Conservation (phyloP, 2,329 filamentous ascomycete species). For the Penicillium nordicum region DNA sequence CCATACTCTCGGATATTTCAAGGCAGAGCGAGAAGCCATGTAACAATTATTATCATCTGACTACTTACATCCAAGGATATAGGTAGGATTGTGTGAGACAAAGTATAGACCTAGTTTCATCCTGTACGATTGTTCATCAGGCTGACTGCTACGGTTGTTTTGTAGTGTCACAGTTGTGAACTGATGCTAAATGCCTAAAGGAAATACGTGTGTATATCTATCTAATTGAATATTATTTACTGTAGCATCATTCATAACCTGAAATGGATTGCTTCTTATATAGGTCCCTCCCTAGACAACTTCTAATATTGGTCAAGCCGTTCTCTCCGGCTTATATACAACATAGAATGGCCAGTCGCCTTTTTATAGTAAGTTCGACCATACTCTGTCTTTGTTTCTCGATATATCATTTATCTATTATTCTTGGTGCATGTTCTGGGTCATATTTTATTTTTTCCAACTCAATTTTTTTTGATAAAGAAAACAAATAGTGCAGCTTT, state of each 20-base stretch:
- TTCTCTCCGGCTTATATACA: background rate
- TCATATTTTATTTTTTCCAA: background rate
- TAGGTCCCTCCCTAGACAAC: background rate
- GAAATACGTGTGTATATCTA: background rate
- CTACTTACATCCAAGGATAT: background rate
- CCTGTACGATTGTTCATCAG: background rate
- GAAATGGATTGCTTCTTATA: too few species aligned
- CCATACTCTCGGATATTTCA: background rate
- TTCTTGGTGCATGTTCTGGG: too few species aligned
- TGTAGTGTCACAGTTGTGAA: background rate
- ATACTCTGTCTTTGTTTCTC: background rate
- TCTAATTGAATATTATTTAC: background rate
- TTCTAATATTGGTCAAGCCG: too few species aligned
- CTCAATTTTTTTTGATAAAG: too few species aligned
- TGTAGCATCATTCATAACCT: background rate
- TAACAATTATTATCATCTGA: background rate
- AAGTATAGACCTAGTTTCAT: background rate
- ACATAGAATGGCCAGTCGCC: too few species aligned
- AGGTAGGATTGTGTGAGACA: background rate
- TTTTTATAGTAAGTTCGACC: background rate
- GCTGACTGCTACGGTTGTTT: background rate
- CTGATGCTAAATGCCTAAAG: background rate
- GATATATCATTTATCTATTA: background rate
- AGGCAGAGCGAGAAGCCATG: background rate
- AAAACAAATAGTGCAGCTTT: background rate